phyloP scores from a whole-genome alignment of 805 yeast species.

The Barnettozyma californica region DNA sequence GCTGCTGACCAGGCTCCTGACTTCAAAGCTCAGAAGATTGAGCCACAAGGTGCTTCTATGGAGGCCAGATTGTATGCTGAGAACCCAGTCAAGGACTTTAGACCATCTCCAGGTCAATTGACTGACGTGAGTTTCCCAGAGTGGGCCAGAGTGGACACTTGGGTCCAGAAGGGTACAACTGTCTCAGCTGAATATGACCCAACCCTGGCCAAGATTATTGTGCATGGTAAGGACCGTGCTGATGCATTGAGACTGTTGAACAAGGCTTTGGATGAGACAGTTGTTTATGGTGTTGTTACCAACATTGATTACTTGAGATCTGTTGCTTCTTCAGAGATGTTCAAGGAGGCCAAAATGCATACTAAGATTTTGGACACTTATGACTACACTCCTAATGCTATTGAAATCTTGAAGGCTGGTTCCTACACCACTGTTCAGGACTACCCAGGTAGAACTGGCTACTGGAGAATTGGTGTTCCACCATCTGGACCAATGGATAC shows the following conservation, averaged over 20 bases:
- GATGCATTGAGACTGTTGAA: conserved; percentile 79
- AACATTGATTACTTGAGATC: conserved; percentile 86
- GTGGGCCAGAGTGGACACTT: conserved; percentile 92
- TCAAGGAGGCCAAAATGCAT: conserved; percentile 74
- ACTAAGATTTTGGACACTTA: conserved; percentile 84
- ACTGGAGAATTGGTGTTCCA: conserved; percentile 77
- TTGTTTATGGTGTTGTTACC: conserved; percentile 81
- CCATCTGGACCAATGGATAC: conserved; percentile 99
- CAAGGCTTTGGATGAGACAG: conserved; percentile 80
- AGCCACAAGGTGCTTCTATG: conserved; percentile 83
- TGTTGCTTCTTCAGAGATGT: conserved; percentile 80
- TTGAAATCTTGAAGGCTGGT: conserved; percentile 85
- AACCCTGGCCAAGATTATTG: conserved; percentile 92
- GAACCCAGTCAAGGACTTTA: conserved; percentile 90
- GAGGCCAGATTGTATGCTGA: conserved; percentile 97
- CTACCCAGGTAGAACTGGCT: conserved; percentile 83
- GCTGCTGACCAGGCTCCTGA: conserved; percentile 90
- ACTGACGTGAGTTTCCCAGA: conserved; percentile 80
- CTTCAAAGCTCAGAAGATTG: conserved; percentile 49
- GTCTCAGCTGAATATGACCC: conserved; percentile 95
- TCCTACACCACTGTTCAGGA: conserved; percentile 96
- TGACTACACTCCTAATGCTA: conserved; percentile 74
- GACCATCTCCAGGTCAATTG: conserved; percentile 94
- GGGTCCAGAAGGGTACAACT: conserved; percentile 87
- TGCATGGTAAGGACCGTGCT: conserved; percentile 81